These are phyloP conservation scores for Colletotrichum nymphaeae DNA, from an alignment of 2,329 filamentous ascomycete genomes.

Conservation along the genomic window DNA sequence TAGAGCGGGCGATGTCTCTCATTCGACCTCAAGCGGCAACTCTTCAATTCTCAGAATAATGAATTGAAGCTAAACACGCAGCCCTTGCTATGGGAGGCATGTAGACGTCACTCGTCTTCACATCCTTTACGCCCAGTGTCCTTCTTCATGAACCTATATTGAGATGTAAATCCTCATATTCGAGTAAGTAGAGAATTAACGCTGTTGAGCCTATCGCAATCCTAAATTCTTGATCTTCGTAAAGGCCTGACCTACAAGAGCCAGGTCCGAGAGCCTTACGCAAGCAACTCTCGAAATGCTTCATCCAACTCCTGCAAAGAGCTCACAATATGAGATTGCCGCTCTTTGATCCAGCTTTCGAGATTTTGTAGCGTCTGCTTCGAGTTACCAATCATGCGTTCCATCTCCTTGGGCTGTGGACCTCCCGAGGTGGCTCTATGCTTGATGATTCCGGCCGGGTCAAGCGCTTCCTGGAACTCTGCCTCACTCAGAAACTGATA, in stretches of 20 bases:
- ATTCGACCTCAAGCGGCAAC: too few relatives aligned
- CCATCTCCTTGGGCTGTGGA: slow-evolving; percentile 25
- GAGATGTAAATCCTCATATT: too few relatives aligned
- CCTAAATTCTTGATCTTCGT: too few relatives aligned
- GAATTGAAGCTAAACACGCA: too few relatives aligned
- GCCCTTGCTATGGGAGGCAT: too few relatives aligned
- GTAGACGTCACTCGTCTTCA: too few relatives aligned
- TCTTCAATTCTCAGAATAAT: too few relatives aligned
- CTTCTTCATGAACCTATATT: too few relatives aligned
- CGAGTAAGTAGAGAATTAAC: too few relatives aligned
- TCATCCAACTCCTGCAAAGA: neutral
- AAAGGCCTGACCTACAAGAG: neutral
- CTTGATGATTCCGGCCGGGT: slow-evolving; percentile 21
- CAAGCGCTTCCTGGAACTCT: slow-evolving; percentile 6
- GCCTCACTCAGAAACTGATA: slow-evolving; percentile 2
- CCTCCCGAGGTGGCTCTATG: slow-evolving; percentile 23
- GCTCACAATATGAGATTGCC: neutral
- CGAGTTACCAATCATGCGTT: slow-evolving; percentile 14
- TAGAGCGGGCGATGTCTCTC: too few relatives aligned
- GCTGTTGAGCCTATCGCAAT: too few relatives aligned
- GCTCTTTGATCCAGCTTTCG: slow-evolving; percentile 3
- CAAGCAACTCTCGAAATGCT: neutral
- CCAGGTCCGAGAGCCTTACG: neutral
- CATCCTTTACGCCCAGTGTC: too few relatives aligned
- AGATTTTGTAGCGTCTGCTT: neutral